Conservation (phyloP, 495 filamentous ascomycete genomes). For the Beverwykella pulmonaria region DNA sequence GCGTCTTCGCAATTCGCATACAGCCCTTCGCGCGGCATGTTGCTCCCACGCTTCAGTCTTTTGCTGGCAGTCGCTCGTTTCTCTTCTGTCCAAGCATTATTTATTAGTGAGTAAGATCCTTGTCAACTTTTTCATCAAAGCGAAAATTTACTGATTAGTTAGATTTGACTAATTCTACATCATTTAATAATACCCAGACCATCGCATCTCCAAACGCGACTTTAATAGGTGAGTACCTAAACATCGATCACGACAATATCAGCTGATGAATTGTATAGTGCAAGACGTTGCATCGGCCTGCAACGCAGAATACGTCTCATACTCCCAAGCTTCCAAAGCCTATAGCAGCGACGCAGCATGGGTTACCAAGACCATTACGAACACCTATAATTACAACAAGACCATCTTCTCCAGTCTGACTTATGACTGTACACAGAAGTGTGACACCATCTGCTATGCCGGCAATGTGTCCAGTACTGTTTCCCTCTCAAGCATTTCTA, state of each 20-base stretch:
- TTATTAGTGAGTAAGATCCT: background rate
- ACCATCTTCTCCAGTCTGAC: background rate
- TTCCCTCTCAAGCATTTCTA: background rate
- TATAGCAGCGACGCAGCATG: background rate
- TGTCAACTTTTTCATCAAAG: no score
- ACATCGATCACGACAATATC: no score
- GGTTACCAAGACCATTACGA: background rate
- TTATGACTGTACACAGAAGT: constrained; percentile 9
- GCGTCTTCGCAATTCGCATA: background rate
- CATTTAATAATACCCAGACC: background rate
- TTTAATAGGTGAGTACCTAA: no score
- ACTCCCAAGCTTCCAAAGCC: background rate
- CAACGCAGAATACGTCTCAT: constrained; percentile 1
- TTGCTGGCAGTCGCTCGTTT: background rate
- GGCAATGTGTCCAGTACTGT: background rate
- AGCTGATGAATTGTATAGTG: background rate
- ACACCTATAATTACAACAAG: constrained; percentile 1
- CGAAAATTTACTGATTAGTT: background rate
- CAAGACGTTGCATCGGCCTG: background rate
- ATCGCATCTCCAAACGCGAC: background rate
- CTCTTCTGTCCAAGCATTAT: background rate
- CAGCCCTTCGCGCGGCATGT: background rate
- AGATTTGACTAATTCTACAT: background rate
- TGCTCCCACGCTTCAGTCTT: background rate
- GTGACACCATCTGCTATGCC: constrained; percentile 16